Evolutionary conservation across 176 grass and related monocot genomes (phyloP).

Genomic region (Pontederia paniculata): DNA sequence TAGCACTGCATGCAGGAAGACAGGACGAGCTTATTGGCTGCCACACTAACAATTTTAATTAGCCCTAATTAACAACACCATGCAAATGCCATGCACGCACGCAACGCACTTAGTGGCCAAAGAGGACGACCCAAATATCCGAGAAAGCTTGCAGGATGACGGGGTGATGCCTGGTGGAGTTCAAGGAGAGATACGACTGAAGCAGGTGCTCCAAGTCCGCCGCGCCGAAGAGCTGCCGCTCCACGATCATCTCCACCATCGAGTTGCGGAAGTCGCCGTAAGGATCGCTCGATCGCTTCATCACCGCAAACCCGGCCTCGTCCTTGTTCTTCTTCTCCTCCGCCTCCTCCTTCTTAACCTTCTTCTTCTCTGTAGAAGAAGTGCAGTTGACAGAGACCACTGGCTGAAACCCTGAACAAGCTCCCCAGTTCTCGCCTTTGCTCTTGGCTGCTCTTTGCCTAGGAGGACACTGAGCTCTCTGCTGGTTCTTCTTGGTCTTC

Average conservation of each 20-base stretch:
- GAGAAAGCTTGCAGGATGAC: slow-evolving; percentile 96
- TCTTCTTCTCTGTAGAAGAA: background rate
- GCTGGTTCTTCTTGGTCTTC: slow-evolving; percentile 2
- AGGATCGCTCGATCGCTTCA: slow-evolving; percentile 75
- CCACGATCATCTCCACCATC: slow-evolving; percentile 96
- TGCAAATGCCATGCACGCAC: too few relatives aligned
- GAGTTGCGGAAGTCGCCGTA: slow-evolving; percentile 78
- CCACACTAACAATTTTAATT: too few relatives aligned
- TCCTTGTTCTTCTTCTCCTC: slow-evolving; percentile 18
- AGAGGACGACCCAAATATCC: slow-evolving; percentile 79
- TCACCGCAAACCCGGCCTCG: slow-evolving; percentile 58
- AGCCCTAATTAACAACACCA: too few relatives aligned
- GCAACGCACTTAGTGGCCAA: slow-evolving; percentile 41
- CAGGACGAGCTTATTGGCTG: too few relatives aligned
- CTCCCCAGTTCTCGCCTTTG: background rate
- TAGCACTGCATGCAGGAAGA: too few relatives aligned
- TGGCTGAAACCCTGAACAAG: slow-evolving; percentile 48
- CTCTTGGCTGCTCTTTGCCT: background rate
- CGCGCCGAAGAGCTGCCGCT: slow-evolving; percentile 50
- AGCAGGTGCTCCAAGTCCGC: slow-evolving; percentile 77
- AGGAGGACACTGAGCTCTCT: background rate
- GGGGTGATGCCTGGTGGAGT: slow-evolving; percentile 68
- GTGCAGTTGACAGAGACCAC: slow-evolving; percentile 22
- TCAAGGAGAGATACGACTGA: slow-evolving; percentile 74
- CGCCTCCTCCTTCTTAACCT: slow-evolving; percentile 22